Base-by-base conservation (phyloP, 768 basidiomycete species). In the Trametes cingulata region DNA sequence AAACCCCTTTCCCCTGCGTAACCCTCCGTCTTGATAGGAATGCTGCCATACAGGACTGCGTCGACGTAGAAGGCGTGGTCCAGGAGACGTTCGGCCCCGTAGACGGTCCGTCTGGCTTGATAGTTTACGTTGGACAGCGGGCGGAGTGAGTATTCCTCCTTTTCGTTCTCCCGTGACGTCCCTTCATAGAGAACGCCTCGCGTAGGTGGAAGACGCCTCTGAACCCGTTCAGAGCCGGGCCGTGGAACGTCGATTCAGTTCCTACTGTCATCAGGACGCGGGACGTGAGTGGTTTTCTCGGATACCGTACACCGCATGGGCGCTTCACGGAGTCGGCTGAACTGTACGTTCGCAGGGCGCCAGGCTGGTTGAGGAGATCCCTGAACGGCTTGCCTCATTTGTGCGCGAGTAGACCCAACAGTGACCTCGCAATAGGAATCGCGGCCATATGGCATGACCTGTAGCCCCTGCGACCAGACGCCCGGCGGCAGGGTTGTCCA, bases 81-180 rank as follows among this genome's bases (percentile, higher is more conserved):
- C 71, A 77, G 57, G 68, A 80, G 9, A 80, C 77, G 0, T 91
- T 91, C 59, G 68, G 70, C 12, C 62, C 72, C 14, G 71, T 56
- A 67, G 77, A 68, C 65, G 78, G 62, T 3, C 86, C 85, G 42
- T 75, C 77, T 13, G 90, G 80, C 8, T 68, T 84, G 54, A 76
- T 92, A 45, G 78, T 90, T 33, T 88, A 88, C 64, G 87, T 90
- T 52, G 90, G 90, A 12, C 80, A 85, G 69, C 79, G 72, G 65
- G 58, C 78, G 52, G 80, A 84, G 90, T 92, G 68, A 71, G 86
- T 75, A 19, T 20, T 43, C 15, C 33, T 56, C 25, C 33, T 19
- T 36, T n/a, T 52, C 52, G 29, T 39, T 35, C 17, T n/a, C 27
- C 52, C 42, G n/a, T 48, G 45, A 33, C 41, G 51, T 17, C 39